Percentiles rank a stretch among this genome's conserved stretches.
These are phyloP conservation scores for Fraxinus greggii DNA, from an alignment of 305 asterid genomes.

Conservation along the genomic window DNA sequence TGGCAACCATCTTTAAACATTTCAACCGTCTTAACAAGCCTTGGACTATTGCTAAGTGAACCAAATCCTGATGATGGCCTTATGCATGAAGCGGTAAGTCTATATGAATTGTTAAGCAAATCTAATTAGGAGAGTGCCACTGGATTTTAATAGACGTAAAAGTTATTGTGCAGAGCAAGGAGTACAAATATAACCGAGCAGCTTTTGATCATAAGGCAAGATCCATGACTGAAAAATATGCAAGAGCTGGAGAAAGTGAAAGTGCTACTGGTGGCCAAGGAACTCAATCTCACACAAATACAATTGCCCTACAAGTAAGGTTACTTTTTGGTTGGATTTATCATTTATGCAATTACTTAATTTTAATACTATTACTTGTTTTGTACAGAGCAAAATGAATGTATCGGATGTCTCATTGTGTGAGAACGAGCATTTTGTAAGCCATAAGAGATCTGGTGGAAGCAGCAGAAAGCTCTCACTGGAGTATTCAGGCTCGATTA, in stretches of 20 bases:
- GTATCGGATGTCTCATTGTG: slow-evolving; percentile 32
- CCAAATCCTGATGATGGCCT: slow-evolving; percentile 95
- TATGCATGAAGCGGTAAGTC: slow-evolving; percentile 84
- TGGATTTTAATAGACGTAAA: slow-evolving; percentile 18
- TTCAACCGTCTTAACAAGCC: slow-evolving; percentile 77
- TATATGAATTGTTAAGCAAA: slow-evolving; percentile 14
- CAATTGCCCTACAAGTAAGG: slow-evolving; percentile 43
- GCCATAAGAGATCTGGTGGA: slow-evolving; percentile 32
- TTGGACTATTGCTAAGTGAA: slow-evolving; percentile 67
- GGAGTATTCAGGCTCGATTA: slow-evolving; percentile 37
- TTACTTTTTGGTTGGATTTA: slow-evolving; percentile 3
- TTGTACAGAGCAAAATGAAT: slow-evolving; percentile 42
- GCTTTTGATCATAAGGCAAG: slow-evolving; percentile 77
- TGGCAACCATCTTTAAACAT: slow-evolving; percentile 93
- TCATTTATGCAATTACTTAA: neutral
- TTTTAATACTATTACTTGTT: slow-evolving; percentile 19
- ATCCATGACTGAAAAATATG: slow-evolving; percentile 74
- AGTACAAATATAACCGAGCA: slow-evolving; percentile 75
- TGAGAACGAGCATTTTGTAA: slow-evolving; percentile 21
- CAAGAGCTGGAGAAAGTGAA: slow-evolving; percentile 44
- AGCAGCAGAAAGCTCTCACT: slow-evolving; percentile 52
- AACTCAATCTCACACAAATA: slow-evolving; percentile 27
- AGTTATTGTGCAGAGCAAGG: slow-evolving; percentile 60
- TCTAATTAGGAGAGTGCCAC: slow-evolving; percentile 1
- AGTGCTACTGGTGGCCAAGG: slow-evolving; percentile 29